A percentile compares a stretch with the other conserved stretches of the same genome.
Evolutionary conservation across 176 grass and related monocot species (phyloP).

Genomic region (Aegilops sharonensis): DNA sequence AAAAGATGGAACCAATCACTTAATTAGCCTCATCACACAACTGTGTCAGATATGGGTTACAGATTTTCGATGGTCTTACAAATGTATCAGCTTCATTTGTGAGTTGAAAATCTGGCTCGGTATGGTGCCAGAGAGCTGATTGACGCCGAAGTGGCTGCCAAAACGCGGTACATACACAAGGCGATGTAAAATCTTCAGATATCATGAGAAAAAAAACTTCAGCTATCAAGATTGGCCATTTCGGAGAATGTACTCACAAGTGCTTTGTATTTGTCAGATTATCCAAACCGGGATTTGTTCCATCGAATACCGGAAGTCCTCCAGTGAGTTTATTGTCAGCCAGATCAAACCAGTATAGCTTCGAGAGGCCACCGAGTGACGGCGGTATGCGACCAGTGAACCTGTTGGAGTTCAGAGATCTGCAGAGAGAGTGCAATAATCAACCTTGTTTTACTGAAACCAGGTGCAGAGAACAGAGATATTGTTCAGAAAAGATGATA

Average conservation of each 20-base stretch:
- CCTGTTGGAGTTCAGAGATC: conserved; percentile 72
- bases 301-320: conserved; percentile 60
- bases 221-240: neutral
- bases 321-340: conserved; percentile 69
- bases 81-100: conserved; percentile 67
- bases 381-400: conserved; percentile 65
- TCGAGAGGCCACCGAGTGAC: conserved; percentile 58
- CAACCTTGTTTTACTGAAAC: neutral
- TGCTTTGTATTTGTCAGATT: conserved; percentile 66
- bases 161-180: neutral
- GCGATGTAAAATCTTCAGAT: neutral
- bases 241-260: conserved; percentile 53
- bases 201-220: neutral
- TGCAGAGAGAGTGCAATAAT: conserved; percentile 35
- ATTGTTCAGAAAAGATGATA: neutral
- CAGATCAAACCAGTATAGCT: conserved; percentile 90
- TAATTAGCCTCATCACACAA: conserved; percentile 6
- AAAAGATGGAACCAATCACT: neutral
- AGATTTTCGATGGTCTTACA: conserved; percentile 37
- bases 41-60: neutral
- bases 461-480: neutral
- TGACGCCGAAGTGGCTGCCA: conserved; percentile 75
- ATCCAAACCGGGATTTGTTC: conserved; percentile 67
- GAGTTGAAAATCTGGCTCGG: conserved; percentile 68
- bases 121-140: conserved; percentile 73